These are phyloP conservation scores for Neonectria faginata DNA, from an alignment of 2,329 filamentous ascomycete genomes.

Conservation along the genomic window DNA sequence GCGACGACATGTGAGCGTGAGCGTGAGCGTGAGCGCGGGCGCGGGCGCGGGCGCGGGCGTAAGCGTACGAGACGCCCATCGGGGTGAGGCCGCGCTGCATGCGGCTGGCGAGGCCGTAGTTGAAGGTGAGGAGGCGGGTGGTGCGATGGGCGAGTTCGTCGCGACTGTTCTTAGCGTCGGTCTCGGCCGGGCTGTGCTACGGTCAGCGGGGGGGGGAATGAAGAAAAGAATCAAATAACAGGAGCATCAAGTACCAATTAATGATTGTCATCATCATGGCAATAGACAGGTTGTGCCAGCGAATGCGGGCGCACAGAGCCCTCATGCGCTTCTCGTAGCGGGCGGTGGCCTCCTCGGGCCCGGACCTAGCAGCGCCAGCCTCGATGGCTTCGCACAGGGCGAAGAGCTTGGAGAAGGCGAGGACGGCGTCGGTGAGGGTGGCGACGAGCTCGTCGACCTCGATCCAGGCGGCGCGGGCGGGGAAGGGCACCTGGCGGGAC, in stretches of 20 bases:
- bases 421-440: constrained; percentile 51
- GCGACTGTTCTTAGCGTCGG: constrained; percentile 52
- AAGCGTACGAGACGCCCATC: neutral
- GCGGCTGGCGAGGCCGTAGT: constrained; percentile 48
- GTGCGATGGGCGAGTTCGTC: constrained; percentile 51
- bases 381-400: constrained; percentile 46
- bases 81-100: constrained; percentile 45
- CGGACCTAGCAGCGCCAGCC: constrained; percentile 34
- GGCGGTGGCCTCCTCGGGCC: constrained; percentile 32
- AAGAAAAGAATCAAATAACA: neutral
- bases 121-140: constrained; percentile 50
- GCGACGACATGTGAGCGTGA: constrained; percentile 1
- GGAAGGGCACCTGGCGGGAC: constrained; percentile 49
- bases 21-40: too few relatives aligned
- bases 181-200: constrained; percentile 48
- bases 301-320: constrained; percentile 49
- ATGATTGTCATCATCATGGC: constrained; percentile 55
- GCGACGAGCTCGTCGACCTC: constrained; percentile 50
- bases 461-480: constrained; percentile 53
- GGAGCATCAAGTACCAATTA: constrained; percentile 49
- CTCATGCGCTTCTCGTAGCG: constrained; percentile 46
- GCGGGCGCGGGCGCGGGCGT: too few relatives aligned
- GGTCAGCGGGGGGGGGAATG: neutral
- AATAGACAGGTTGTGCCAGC: constrained; percentile 55
- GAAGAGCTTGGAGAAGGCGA: constrained; percentile 51